Evolutionary conservation across 495 filamentous ascomycete genomes (phyloP).

Genomic region (Tuber calosporum): DNA sequence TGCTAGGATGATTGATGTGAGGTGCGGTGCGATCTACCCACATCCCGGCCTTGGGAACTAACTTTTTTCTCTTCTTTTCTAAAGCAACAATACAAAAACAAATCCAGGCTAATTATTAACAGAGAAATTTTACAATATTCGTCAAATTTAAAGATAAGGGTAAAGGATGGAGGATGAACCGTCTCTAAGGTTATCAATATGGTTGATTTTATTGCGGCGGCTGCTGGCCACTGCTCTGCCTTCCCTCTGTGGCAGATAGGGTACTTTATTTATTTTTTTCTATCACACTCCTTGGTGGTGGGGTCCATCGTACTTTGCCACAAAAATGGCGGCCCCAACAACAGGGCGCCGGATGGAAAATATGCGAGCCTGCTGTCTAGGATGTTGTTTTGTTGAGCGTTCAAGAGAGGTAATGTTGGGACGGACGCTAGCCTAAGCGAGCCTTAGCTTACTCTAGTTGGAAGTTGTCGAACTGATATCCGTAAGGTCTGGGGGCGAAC

Average conservation of each 20-base stretch:
- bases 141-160: background rate
- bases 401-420: background rate
- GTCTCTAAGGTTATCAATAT: background rate
- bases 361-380: background rate
- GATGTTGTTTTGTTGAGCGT: slow-evolving; percentile 2
- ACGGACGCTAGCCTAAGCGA: background rate
- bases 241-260: too few relatives aligned
- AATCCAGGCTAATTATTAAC: background rate
- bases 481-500: background rate
- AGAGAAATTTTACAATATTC: background rate
- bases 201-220: background rate
- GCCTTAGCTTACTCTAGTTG: background rate
- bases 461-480: background rate
- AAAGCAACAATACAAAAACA: background rate
- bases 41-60: too few relatives aligned
- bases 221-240: background rate
- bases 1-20: background rate
- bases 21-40: too few relatives aligned
- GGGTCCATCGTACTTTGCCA: background rate
- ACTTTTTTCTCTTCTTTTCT: background rate
- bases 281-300: background rate
- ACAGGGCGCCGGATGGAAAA: background rate
- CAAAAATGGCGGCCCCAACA: background rate
- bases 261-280: too few relatives aligned
- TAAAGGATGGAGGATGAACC: background rate